These are phyloP conservation scores for Brassica incana DNA, from an alignment of 345 rosid genomes.

Conservation along the genomic window DNA sequence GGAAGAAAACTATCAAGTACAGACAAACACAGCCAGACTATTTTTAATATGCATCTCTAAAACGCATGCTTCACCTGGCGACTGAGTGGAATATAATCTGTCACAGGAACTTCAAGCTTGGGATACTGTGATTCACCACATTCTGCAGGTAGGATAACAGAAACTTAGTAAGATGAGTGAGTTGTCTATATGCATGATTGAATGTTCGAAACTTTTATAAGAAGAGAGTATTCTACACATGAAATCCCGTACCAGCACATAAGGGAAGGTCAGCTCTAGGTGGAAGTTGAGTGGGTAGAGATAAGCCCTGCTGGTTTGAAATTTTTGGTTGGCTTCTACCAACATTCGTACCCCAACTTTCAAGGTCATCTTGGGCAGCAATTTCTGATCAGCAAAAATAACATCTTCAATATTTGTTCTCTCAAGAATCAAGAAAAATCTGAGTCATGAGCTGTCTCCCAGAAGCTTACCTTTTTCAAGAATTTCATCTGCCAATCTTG, in stretches of 20 bases:
- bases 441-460: slow-evolving; percentile 2
- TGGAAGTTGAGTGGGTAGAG: slow-evolving; percentile 90
- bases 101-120: slow-evolving; percentile 68
- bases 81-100: slow-evolving; percentile 64
- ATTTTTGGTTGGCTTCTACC: slow-evolving; percentile 59
- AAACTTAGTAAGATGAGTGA: neutral
- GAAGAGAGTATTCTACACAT: slow-evolving; percentile 9
- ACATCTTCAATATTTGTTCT: slow-evolving; percentile 9
- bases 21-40: slow-evolving; percentile 4
- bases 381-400: slow-evolving; percentile 50
- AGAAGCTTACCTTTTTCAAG: slow-evolving; percentile 67
- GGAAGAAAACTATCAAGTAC: neutral
- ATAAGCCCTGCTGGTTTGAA: slow-evolving; percentile 51
- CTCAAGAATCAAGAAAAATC: slow-evolving; percentile 5
- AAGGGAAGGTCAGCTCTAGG: slow-evolving; percentile 88
- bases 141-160: slow-evolving; percentile 42
- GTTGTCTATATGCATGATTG: slow-evolving; percentile 1
- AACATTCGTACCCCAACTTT: slow-evolving; percentile 23
- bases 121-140: slow-evolving; percentile 73
- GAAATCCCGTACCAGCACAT: slow-evolving; percentile 56
- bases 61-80: slow-evolving; percentile 38
- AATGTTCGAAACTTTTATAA: neutral
- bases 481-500: slow-evolving; percentile 75
- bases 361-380: slow-evolving; percentile 45
- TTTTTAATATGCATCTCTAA: slow-evolving; percentile 15